These are phyloP conservation scores for Lupinus albus DNA, from an alignment of 306 rosid species.

Conservation along the genomic window DNA sequence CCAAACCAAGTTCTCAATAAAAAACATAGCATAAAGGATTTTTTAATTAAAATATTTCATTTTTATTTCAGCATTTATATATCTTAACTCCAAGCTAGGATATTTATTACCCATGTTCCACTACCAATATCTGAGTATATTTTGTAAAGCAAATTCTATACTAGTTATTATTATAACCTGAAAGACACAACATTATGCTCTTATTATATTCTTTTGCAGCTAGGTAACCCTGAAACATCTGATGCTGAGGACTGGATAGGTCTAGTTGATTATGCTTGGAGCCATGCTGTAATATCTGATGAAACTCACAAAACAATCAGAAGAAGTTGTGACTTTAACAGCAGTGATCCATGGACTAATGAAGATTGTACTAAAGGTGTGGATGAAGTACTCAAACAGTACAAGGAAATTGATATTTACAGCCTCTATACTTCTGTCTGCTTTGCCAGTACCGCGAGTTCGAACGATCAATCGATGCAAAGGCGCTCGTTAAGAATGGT, in stretches of 20 bases:
- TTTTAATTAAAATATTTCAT: constrained; percentile 38
- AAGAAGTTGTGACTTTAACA: constrained; percentile 69
- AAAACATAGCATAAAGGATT: constrained; percentile 4
- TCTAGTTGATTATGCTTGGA: constrained; percentile 94
- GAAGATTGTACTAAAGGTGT: constrained; percentile 59
- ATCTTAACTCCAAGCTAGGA: constrained; percentile 6
- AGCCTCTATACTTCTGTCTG: constrained; percentile 88
- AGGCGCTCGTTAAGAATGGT: constrained; percentile 68
- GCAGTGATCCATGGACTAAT: constrained; percentile 74
- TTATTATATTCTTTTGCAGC: constrained; percentile 41
- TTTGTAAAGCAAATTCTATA: constrained; percentile 32
- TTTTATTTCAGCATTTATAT: constrained; percentile 28
- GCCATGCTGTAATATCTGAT: constrained; percentile 89
- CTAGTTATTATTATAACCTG: constrained; percentile 1
- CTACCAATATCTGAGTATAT: constrained; percentile 33
- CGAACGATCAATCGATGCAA: constrained; percentile 36
- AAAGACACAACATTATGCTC: neutral
- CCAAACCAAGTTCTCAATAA: constrained; percentile 13
- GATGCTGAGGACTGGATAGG: constrained; percentile 94
- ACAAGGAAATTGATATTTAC: constrained; percentile 78
- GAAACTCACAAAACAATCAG: constrained; percentile 68
- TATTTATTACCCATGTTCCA: constrained; percentile 38
- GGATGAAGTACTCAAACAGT: constrained; percentile 68
- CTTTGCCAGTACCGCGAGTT: constrained; percentile 56
- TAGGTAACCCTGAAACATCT: constrained; percentile 89